Conservation (phyloP, 1,284 basidiomycete species). For the Schizopora paradoxa region DNA sequence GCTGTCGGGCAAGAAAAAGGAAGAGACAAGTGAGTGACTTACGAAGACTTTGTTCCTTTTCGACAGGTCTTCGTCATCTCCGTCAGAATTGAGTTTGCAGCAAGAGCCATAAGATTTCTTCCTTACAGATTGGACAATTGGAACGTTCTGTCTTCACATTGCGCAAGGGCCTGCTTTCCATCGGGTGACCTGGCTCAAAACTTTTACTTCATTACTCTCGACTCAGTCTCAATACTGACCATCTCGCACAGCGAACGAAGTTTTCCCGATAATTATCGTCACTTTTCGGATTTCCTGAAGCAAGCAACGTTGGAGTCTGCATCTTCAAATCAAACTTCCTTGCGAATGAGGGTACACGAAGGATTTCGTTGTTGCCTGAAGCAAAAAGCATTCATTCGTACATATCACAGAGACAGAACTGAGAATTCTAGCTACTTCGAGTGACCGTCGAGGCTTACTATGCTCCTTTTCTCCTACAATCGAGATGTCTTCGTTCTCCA, state of each 20-base stretch:
- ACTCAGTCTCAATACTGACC: constrained; percentile 30
- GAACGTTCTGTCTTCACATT: constrained; percentile 57
- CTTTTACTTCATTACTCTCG: constrained; percentile 8
- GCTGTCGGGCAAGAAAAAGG: constrained; percentile 14
- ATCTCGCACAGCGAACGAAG: constrained; percentile 47
- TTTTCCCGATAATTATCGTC: constrained; percentile 26
- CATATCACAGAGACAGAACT: too few species aligned
- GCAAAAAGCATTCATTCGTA: too few species aligned
- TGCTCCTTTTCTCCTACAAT: too few species aligned
- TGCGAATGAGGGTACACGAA: too few species aligned
- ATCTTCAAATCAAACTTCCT: too few species aligned
- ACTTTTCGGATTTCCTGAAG: constrained; percentile 1
- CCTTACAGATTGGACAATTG: constrained; percentile 40
- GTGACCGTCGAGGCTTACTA: too few species aligned
- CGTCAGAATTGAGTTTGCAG: not conserved
- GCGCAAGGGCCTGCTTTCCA: constrained; percentile 50
- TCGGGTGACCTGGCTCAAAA: constrained; percentile 52
- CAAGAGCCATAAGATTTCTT: not conserved
- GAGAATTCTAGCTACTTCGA: too few species aligned
- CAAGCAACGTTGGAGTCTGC: constrained; percentile 4
- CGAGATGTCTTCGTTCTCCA: too few species aligned
- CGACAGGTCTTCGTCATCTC: not conserved
- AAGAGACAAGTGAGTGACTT: not conserved
- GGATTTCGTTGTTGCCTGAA: too few species aligned
- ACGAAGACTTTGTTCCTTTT: not conserved